Evolutionary conservation across 495 filamentous ascomycete genomes (phyloP).

Genomic region (Hypoxylon trugodes): DNA sequence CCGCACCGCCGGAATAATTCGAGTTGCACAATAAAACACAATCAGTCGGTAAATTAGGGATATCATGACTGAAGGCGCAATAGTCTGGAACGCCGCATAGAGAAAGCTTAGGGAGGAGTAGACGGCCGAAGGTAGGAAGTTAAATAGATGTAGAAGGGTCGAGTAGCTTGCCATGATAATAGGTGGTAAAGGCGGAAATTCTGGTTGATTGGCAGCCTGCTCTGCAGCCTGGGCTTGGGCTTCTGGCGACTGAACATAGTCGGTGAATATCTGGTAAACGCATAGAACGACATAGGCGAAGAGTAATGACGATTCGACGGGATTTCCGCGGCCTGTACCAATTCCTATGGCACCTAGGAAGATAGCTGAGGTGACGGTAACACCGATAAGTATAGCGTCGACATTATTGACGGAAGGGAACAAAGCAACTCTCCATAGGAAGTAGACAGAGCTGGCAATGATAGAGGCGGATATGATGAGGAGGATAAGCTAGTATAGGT

Average conservation of each 20-base stretch:
- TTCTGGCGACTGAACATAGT: conserved; percentile 82
- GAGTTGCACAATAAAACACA: conserved; percentile 93
- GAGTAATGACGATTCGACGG: conserved; percentile 92
- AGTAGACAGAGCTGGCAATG: conserved; percentile 93
- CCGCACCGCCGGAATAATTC: conserved; percentile 92
- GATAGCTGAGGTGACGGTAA: conserved; percentile 86
- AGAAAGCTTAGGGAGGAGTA: conserved; percentile 88
- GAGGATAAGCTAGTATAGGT: conserved; percentile 74
- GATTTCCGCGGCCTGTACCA: conserved; percentile 91
- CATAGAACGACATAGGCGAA: conserved; percentile 97
- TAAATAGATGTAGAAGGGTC: conserved; percentile 84
- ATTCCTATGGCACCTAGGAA: conserved; percentile 96
- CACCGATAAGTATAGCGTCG: conserved; percentile 93
- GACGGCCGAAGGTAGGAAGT: conserved; percentile 80
- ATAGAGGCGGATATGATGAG: conserved; percentile 87
- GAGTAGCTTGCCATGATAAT: conserved; percentile 99
- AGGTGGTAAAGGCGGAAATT: conserved; percentile 92
- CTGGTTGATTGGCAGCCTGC: conserved; percentile 64
- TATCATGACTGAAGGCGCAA: conserved; percentile 94
- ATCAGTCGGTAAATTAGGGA: conserved; percentile 91
- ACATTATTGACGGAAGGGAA: conserved; percentile 94
- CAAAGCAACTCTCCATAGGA: conserved; percentile 91
- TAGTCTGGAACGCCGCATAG: conserved; percentile 86
- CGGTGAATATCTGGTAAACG: conserved; percentile 99
- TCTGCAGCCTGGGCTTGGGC: conserved; percentile 62